Base-by-base conservation (phyloP, 176 grass and related monocot genomes). In the Rhipidocladum racemiflorum region DNA sequence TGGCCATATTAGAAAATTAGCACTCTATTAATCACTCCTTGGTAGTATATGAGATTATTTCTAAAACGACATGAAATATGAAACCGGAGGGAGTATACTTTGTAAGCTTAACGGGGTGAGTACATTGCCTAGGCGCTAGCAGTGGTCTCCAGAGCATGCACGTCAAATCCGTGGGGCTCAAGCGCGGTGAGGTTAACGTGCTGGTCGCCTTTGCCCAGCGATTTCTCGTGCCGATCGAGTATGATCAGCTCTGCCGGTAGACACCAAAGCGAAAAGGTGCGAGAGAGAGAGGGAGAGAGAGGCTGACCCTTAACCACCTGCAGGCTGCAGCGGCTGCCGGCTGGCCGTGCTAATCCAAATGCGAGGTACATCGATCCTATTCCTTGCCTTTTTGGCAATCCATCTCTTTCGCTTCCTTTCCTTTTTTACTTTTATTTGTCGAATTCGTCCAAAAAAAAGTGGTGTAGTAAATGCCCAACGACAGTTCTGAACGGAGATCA, bases 171-270 rank as follows among this genome's bases (percentile, higher is more conserved):
- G 1, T 65, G 77, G 71, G 13, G 77, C 27, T 35, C 74, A 50
- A 87, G 23, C 51, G 30, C 9, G 4, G 57, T 3, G 5, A 71
- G 46, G 60, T 48, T 72, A 55, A 63, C 30, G 30, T 30, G 2
- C 40, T 8, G 10, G 20, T 85, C 62, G 11, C 77, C 56, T 3
- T 72, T 54, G 76, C 18, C 79, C 44, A 59, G 59, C 29, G 67
- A 62, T 83, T 81, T 81, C 83, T 36, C 83, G 83, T 89, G 83
- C 24, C 68, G 10, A 70, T 32, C 27, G 18, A 66, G 74, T 59
- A 79, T 32, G 75, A 80, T 51, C n/a, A 65, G 56, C 59, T 5
- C 46, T 30, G n/a, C n/a, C n/a, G 8, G 29, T 34, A 15, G 48
- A 35, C 25, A 27, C 72, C 34, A 65, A 75, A 64, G 81, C 50